phyloP scores from a whole-genome alignment of 2,329 filamentous ascomycete genomes.

The Neonectria punicea region DNA sequence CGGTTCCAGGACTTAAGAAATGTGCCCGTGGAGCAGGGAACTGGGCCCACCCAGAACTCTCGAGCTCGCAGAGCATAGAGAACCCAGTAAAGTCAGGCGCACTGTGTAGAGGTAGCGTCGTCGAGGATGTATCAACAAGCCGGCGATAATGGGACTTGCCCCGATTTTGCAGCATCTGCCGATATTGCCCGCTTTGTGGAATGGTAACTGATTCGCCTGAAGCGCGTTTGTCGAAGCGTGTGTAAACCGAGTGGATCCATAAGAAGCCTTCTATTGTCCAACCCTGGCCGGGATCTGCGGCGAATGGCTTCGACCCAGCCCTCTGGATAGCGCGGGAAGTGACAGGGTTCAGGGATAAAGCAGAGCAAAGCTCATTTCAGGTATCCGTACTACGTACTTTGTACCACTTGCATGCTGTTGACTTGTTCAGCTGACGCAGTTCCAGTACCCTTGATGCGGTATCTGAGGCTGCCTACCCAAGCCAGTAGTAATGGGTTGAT shows the following conservation, averaged over 20 bases:
- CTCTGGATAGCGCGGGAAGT: conserved; percentile 39
- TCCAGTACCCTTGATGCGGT: conserved; percentile 1
- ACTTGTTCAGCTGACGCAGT: neutral
- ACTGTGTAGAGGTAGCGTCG: conserved; percentile 19
- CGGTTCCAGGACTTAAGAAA: conserved; percentile 6
- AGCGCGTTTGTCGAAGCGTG: conserved; percentile 23
- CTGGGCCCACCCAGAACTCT: conserved; percentile 10
- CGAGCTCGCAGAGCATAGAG: neutral
- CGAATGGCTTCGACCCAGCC: conserved; percentile 36
- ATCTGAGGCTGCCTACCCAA: conserved; percentile 25
- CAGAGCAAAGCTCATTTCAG: conserved; percentile 36
- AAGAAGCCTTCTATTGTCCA: conserved; percentile 18
- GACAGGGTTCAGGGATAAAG: conserved; percentile 38
- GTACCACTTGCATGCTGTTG: conserved; percentile 24
- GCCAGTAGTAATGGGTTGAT: neutral
- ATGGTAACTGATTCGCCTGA: conserved; percentile 22
- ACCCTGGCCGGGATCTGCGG: conserved; percentile 27
- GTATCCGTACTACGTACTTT: conserved; percentile 18
- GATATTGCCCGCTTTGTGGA: conserved; percentile 19
- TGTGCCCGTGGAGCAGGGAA: conserved; percentile 16
- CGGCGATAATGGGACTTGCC: conserved; percentile 11
- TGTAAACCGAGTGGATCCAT: conserved; percentile 22
- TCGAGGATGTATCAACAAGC: neutral
- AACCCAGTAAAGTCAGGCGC: conserved; percentile 14
- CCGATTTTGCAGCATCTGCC: conserved; percentile 16